Evolutionary conservation across 768 basidiomycete genomes (phyloP), one percentile per base, ranked within the genome.

Genomic region (Amanita muscaria): DNA sequence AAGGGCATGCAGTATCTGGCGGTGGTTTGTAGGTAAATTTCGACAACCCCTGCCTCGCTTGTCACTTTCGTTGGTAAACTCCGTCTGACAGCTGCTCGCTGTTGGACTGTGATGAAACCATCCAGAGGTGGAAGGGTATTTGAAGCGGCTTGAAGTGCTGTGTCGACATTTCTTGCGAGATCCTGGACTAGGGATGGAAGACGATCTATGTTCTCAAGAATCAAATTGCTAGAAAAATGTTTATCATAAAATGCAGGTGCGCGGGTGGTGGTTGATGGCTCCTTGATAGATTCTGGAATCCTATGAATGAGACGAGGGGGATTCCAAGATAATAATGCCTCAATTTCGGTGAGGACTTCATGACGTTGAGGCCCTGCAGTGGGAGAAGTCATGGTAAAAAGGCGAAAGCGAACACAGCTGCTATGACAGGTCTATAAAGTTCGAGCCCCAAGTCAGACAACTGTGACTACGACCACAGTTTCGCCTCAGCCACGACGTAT

Each of bases 11-110:
- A 49, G 48, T 47, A 52, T 29, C 6, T 42, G 23, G 42, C 53
- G 30, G 51, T 50, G 31, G 51, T 54, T 29, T 23, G 18, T 21
- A 40, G 12, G 44, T 52, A 49, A 49, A 40, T 40, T 11, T 42
- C 23, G 31, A 9, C 23, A 25, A 40, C 34, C 38, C 40, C 40
- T 29, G 29, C 31, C 47, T 31, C 35, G 41, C 43, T 30, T 43
- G 14, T 18, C 47, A 48, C 34, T 35, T 21, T 36, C 34, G 23
- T 37, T 18, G 29, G 15, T 37, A 43, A 8, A 42, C 31, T 19
- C 47, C 41, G 12, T 34, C 19, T 9, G 31, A 37, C 47, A 35
- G 35, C n/a, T 37, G 14, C 31, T 36, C 47, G 47, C 39, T 23
- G 47, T 43, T 48, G 15, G 41, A 41, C 23, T 42, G 47, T 48